Conservation (phyloP, 225 moss, liverwort and hornwort genomes). For the Bryum argenteum region DNA sequence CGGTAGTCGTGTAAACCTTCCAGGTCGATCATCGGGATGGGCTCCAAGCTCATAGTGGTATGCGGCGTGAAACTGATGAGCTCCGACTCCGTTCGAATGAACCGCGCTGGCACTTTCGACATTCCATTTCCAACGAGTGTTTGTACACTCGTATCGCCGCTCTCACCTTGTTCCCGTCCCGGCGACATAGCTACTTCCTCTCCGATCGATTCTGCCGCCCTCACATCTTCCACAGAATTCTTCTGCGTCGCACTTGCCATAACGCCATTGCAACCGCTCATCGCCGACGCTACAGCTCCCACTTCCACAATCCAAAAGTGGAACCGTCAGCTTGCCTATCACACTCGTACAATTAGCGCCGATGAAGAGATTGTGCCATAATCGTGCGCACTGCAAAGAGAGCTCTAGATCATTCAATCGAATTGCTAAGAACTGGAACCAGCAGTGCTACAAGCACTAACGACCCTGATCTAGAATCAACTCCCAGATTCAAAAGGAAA, state of each 20-base stretch:
- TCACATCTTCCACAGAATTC: too few species aligned
- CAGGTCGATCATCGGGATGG: slow-evolving; percentile 54
- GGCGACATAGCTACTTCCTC: slow-evolving; percentile 24
- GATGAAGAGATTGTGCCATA: too few species aligned
- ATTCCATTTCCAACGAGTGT: slow-evolving; percentile 27
- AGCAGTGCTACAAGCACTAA: not conserved
- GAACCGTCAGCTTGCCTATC: not conserved
- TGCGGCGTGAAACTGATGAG: slow-evolving; percentile 40
- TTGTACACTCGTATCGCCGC: slow-evolving; percentile 31
- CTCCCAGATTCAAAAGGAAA: not conserved
- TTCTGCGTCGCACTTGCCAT: not conserved
- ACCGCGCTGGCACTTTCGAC: slow-evolving; percentile 34
- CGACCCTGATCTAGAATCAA: not conserved
- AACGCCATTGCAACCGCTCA: slow-evolving; percentile 21
- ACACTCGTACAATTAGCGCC: not conserved
- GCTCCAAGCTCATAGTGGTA: slow-evolving; percentile 40
- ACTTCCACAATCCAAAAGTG: slow-evolving; percentile 6
- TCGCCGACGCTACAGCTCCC: not conserved
- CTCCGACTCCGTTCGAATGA: slow-evolving; percentile 44
- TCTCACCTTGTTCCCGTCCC: slow-evolving; percentile 2
- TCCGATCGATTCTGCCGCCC: not conserved
- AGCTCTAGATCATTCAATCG: not conserved
- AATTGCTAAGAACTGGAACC: not conserved
- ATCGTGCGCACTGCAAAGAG: too few species aligned
- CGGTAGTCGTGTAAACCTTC: slow-evolving; percentile 50